Percentiles rank a stretch among this genome's conserved stretches.
Conservation (phyloP, 129 eudicot genomes). For the Centaurea solstitialis region DNA sequence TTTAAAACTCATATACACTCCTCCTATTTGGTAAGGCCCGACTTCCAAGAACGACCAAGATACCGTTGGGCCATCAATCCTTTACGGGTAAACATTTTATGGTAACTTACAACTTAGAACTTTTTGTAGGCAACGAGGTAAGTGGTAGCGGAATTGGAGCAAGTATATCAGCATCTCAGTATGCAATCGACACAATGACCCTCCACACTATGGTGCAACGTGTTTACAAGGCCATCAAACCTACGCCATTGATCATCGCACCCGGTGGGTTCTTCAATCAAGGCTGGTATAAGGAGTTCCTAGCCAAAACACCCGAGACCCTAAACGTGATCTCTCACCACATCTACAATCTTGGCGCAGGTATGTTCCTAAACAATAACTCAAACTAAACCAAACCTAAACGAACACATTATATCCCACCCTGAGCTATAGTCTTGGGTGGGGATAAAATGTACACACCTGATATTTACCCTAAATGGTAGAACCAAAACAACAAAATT, state of each 20-base stretch:
- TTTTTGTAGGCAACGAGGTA: slow-evolving; percentile 68
- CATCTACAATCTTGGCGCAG: slow-evolving; percentile 86
- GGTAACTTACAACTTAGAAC: not conserved
- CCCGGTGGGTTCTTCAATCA: slow-evolving; percentile 79
- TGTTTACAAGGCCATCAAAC: slow-evolving; percentile 44
- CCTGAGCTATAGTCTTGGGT: not conserved
- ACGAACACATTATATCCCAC: not conserved
- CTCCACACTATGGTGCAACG: slow-evolving; percentile 44
- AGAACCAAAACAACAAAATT: no score
- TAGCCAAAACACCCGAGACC: slow-evolving; percentile 44
- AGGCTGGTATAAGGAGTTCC: slow-evolving; percentile 54
- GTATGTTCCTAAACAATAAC: slow-evolving; percentile 27
- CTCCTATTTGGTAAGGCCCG: not conserved
- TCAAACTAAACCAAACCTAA: not conserved
- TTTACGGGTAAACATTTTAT: not conserved
- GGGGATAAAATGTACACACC: not conserved
- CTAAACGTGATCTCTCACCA: slow-evolving; percentile 69
- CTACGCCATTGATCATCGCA: slow-evolving; percentile 62
- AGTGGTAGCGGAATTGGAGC: slow-evolving; percentile 79
- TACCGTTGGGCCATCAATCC: not conserved
- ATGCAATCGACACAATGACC: slow-evolving; percentile 48
- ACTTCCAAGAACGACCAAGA: not conserved
- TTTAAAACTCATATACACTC: not conserved
- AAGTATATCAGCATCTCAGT: slow-evolving; percentile 58
- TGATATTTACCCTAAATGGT: not conserved